phyloP scores from a whole-genome alignment of 345 rosid species.

The Hibiscus mutabilis region DNA sequence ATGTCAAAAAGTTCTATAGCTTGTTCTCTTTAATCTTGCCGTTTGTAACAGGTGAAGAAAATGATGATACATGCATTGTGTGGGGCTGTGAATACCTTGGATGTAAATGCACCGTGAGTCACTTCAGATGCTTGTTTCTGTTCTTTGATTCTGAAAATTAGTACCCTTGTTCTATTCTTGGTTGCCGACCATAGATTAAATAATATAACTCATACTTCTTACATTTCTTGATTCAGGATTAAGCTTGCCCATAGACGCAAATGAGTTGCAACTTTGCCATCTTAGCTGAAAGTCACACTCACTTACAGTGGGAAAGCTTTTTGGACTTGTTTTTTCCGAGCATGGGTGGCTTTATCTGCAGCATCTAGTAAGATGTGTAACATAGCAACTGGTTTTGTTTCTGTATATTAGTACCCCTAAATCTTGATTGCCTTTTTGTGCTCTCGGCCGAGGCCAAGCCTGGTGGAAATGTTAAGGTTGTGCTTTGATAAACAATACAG shows the following conservation, averaged over 20 bases:
- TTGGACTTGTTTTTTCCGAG: too few relatives aligned
- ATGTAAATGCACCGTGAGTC: background rate
- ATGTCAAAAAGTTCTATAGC: background rate
- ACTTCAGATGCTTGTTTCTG: background rate
- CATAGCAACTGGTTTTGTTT: background rate
- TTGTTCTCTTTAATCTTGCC: too few relatives aligned
- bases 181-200: too few relatives aligned
- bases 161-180: background rate
- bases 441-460: background rate
- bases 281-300: too few relatives aligned
- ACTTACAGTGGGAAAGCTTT: too few relatives aligned
- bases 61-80: slow-evolving; percentile 40
- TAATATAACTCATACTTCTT: too few relatives aligned
- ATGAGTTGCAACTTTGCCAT: too few relatives aligned
- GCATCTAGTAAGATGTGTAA: too few relatives aligned
- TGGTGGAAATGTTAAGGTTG: background rate
- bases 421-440: background rate
- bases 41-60: slow-evolving; percentile 41
- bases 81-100: slow-evolving; percentile 24
- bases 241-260: background rate
- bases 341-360: too few relatives aligned
- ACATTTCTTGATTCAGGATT: slow-evolving; percentile 2
- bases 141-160: background rate
- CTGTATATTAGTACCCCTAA: background rate
- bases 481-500: background rate